phyloP scores from a whole-genome alignment of 1,284 basidiomycete species.

The Baeospora myosura region DNA sequence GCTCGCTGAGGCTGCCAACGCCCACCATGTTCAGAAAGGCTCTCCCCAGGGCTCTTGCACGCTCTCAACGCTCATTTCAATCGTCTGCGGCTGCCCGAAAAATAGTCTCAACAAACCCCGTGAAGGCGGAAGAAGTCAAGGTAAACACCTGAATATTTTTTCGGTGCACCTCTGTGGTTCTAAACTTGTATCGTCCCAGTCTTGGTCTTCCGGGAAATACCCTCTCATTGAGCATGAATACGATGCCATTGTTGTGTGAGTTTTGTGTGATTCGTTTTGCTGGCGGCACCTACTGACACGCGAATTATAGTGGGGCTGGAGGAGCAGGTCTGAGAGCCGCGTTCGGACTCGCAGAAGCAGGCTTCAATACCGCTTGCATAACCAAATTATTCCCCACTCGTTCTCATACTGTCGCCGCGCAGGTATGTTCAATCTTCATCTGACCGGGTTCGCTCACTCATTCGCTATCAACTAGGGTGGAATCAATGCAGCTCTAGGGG shows the following conservation, averaged over 20 bases:
- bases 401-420: conserved; percentile 97
- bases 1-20: conserved; percentile 14
- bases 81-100: conserved; percentile 49
- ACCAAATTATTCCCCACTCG: conserved; percentile 99
- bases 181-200: conserved; percentile 39
- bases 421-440: conserved; percentile 42
- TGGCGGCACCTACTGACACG: conserved; percentile 12
- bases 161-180: conserved; percentile 10
- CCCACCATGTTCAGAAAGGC: conserved; percentile 35
- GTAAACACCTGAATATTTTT: conserved; percentile 34
- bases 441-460: conserved; percentile 8
- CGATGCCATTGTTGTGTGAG: conserved; percentile 94
- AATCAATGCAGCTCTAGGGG: conserved; percentile 97
- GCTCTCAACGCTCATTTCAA: conserved; percentile 53
- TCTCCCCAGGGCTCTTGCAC: conserved; percentile 37
- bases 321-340: conserved; percentile 97
- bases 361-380: conserved; percentile 97
- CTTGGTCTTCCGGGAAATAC: conserved; percentile 80
- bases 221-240: conserved; percentile 97
- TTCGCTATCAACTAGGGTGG: conserved; percentile 63
- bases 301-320: conserved; percentile 82
- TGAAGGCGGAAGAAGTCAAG: conserved; percentile 79
- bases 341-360: conserved; percentile 97
- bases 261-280: conserved; percentile 13
- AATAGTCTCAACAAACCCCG: conserved; percentile 70